A percentile compares a stretch with the other conserved stretches of the same genome.
phyloP scores from a whole-genome alignment of 495 filamentous ascomycete species.

The Penicillium mononematosum region DNA sequence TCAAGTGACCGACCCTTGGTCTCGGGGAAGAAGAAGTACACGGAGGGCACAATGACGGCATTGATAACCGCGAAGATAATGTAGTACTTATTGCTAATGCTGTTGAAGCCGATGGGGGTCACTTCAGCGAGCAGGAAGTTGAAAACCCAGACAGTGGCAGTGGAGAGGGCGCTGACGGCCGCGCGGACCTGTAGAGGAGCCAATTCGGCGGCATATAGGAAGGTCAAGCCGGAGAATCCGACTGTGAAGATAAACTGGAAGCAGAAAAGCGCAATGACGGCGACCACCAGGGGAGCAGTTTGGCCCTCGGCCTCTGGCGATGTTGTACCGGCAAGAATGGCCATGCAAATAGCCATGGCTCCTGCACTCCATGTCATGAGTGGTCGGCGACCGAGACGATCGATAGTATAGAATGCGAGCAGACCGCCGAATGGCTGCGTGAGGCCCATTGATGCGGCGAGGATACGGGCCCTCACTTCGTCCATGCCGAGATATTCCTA shows the following conservation, averaged over 20 bases:
- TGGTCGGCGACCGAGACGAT: conserved; percentile 66
- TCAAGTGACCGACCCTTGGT: neutral
- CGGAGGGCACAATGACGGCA: neutral
- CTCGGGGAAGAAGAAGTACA: neutral
- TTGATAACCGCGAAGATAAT: neutral
- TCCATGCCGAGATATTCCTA: conserved; percentile 54
- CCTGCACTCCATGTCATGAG: conserved; percentile 57
- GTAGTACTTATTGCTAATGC: neutral
- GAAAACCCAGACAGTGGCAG: neutral
- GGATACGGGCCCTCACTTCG: conserved; percentile 77
- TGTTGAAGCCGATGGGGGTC: neutral
- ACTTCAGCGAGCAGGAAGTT: neutral
- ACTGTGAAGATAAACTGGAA: conserved; percentile 37
- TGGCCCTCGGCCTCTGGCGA: conserved; percentile 30
- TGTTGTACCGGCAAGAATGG: conserved; percentile 48
- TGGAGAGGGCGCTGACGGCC: neutral
- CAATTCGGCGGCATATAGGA: conserved; percentile 63
- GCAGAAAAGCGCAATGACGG: conserved; percentile 40
- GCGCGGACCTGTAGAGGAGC: conserved; percentile 29
- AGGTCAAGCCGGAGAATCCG: conserved; percentile 66
- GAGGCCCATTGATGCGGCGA: conserved; percentile 73
- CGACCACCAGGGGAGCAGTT: conserved; percentile 39
- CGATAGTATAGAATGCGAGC: conserved; percentile 72
- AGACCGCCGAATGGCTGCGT: conserved; percentile 73
- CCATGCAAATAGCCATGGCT: conserved; percentile 62